These are phyloP conservation scores for Hanseniaspora vineae DNA, from an alignment of 805 yeast genomes.

Conservation along the genomic window DNA sequence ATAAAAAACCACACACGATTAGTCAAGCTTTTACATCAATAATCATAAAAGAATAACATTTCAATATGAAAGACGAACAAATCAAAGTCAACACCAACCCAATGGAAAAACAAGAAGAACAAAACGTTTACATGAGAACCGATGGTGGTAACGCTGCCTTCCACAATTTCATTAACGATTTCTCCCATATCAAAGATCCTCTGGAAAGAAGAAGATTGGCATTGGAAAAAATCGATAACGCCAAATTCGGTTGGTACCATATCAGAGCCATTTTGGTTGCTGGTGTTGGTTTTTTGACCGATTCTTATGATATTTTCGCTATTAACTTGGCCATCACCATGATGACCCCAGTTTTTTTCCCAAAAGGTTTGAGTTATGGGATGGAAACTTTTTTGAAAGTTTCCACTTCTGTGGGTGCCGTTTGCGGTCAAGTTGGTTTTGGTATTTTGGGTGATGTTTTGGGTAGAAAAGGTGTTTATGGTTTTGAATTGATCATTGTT, in stretches of 20 bases:
- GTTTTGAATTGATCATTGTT: constrained; percentile 75
- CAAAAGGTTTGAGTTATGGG: constrained; percentile 36
- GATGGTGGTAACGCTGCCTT: constrained; percentile 78
- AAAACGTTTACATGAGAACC: constrained; percentile 25
- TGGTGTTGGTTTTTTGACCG: constrained; percentile 89
- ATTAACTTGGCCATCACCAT: constrained; percentile 72
- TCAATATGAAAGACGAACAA: too few relatives aligned
- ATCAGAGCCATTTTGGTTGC: constrained; percentile 73
- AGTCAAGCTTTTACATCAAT: too few relatives aligned
- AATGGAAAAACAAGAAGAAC: constrained; percentile 8
- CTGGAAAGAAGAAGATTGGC: constrained; percentile 80
- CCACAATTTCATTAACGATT: constrained; percentile 70
- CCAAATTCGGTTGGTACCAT: constrained; percentile 72
- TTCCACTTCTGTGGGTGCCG: constrained; percentile 89
- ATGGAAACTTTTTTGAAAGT: constrained; percentile 70
- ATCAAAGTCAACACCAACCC: background rate
- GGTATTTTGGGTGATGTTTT: constrained; percentile 70
- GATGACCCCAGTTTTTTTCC: constrained; percentile 61
- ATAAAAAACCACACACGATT: too few relatives aligned
- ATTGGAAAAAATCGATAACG: constrained; percentile 69
- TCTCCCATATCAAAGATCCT: constrained; percentile 73
- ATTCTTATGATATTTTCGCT: constrained; percentile 86
- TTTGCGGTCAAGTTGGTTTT: constrained; percentile 77
- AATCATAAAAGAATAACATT: too few relatives aligned
- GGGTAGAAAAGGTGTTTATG: constrained; percentile 83